Evolutionary conservation across 2,329 filamentous ascomycete species (phyloP).

Genomic region (Tolypocladium ophioglossoides): DNA sequence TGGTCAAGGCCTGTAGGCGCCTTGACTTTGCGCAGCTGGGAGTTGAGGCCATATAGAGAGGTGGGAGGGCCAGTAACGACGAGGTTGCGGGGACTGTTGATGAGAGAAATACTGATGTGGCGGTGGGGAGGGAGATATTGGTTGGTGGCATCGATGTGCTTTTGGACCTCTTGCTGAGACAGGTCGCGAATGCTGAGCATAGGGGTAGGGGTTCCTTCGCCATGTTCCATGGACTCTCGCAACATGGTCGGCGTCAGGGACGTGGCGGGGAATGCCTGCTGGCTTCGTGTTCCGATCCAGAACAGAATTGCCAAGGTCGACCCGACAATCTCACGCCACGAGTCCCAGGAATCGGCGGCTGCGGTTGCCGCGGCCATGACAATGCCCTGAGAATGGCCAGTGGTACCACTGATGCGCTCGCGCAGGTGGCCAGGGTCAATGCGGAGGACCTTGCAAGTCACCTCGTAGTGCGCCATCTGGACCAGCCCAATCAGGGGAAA

Average conservation of each 20-base stretch:
- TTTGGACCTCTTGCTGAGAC: conserved; percentile 77
- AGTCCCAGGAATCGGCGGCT: conserved; percentile 86
- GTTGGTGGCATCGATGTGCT: conserved; percentile 94
- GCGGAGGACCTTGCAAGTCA: conserved; percentile 86
- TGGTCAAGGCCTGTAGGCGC: conserved; percentile 96
- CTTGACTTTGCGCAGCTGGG: conserved; percentile 93
- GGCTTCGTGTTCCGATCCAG: conserved; percentile 95
- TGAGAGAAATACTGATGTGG: conserved; percentile 88
- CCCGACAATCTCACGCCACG: conserved; percentile 69
- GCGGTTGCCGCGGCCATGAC: conserved; percentile 88
- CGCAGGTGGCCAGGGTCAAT: conserved; percentile 81
- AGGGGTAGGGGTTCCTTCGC: conserved; percentile 89
- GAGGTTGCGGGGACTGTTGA: conserved; percentile 95
- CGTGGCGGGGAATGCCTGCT: conserved; percentile 92
- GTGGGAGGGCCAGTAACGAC: conserved; percentile 94
- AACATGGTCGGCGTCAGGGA: conserved; percentile 85
- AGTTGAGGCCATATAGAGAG: conserved; percentile 90
- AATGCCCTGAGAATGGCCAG: conserved; percentile 93
- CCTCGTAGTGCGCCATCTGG: conserved; percentile 89
- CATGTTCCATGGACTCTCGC: conserved; percentile 86
- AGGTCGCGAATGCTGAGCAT: conserved; percentile 98
- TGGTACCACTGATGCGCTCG: conserved; percentile 75
- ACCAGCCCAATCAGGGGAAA: conserved; percentile 93
- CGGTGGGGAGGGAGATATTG: conserved; percentile 87
- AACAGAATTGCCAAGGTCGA: conserved; percentile 87